phyloP scores from a whole-genome alignment of 1,139 yeast species.

The Candida gigantensis region DNA sequence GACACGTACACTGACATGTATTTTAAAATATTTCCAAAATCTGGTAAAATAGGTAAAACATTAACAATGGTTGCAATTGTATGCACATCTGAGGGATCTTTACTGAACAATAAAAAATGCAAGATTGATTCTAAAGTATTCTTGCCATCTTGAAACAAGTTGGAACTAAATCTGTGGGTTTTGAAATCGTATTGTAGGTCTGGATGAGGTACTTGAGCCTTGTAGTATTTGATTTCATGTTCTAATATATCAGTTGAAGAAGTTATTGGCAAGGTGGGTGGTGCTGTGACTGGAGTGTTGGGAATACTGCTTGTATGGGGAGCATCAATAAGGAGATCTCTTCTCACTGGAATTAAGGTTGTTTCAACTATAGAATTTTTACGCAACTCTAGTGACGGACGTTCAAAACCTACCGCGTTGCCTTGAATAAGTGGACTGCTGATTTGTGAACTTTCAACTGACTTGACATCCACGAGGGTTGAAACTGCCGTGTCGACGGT shows the following conservation, averaged over 20 bases:
- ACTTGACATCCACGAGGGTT: constrained; percentile 3
- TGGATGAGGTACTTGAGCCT: constrained; percentile 59
- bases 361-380: constrained; percentile 3
- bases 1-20: constrained; percentile 28
- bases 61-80: constrained; percentile 50
- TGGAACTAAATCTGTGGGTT: constrained; percentile 26
- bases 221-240: constrained; percentile 23
- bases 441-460: constrained; percentile 6
- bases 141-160: constrained; percentile 12
- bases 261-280: constrained; percentile 5
- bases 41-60: constrained; percentile 67
- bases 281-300: constrained; percentile 7
- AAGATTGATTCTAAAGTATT: constrained; percentile 65
- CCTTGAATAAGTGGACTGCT: constrained; percentile 3
- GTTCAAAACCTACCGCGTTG: neutral
- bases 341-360: neutral
- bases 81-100: constrained; percentile 17
- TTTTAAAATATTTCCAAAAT: constrained; percentile 53
- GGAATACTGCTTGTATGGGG: constrained; percentile 6
- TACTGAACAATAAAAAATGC: constrained; percentile 64
- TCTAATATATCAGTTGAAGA: constrained; percentile 17
- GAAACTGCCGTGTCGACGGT: neutral
- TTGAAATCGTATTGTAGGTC: constrained; percentile 56
- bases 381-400: neutral
- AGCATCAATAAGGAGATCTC: neutral